Evolutionary conservation across 2,329 filamentous ascomycete species (phyloP).

Genomic region (Penicillium janthinellum): DNA sequence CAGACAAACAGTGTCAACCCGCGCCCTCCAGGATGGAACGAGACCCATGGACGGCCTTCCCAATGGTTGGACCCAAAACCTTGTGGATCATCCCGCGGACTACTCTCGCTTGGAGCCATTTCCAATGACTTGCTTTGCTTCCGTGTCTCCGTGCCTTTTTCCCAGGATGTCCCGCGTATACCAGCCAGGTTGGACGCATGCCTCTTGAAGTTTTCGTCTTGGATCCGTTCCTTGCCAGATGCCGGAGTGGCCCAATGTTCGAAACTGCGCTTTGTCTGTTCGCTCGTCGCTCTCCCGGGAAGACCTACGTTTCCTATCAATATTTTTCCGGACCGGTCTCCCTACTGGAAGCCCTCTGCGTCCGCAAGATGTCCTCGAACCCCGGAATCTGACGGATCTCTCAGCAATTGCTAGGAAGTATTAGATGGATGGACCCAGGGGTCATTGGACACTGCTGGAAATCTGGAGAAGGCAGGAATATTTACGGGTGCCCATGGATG

Average conservation of each 20-base stretch:
- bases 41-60: neutral
- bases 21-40: neutral
- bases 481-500: neutral
- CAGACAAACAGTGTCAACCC: slow-evolving; percentile 11
- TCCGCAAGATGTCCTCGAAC: neutral
- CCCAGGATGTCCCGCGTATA: neutral
- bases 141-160: neutral
- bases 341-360: neutral
- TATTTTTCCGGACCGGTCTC: neutral
- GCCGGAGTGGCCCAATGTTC: neutral
- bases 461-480: neutral
- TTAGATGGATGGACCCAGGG: neutral
- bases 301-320: too few species aligned
- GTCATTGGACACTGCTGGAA: neutral
- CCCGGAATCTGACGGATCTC: neutral
- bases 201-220: neutral
- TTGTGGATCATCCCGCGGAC: neutral
- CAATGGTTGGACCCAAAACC: neutral
- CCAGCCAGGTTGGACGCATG: neutral
- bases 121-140: neutral
- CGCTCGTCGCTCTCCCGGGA: neutral
- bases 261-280: neutral
- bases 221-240: neutral
- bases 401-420: neutral
- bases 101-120: neutral